A percentile compares a stretch with the other conserved stretches of the same genome.
Evolutionary conservation across 2,329 filamentous ascomycete species (phyloP).

Genomic region (Fusarium sp.): DNA sequence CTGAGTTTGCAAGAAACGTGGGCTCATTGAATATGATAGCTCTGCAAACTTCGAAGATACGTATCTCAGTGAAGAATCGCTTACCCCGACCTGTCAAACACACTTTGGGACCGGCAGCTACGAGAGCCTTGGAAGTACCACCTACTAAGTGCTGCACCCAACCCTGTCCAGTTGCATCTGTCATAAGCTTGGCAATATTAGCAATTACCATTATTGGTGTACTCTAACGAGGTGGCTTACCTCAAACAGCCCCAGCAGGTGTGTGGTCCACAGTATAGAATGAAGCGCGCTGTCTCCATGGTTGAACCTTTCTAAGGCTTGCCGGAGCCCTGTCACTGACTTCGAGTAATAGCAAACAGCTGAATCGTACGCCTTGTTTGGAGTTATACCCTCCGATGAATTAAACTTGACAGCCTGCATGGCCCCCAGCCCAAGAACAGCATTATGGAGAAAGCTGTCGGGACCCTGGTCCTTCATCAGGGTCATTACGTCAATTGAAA

Average conservation of each 20-base stretch:
- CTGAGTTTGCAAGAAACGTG: slow-evolving; percentile 40
- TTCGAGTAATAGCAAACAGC: slow-evolving; percentile 45
- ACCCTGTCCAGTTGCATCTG: slow-evolving; percentile 46
- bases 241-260: slow-evolving; percentile 51
- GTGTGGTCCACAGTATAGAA: slow-evolving; percentile 49
- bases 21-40: slow-evolving; percentile 48
- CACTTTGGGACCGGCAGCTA: slow-evolving; percentile 44
- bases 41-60: slow-evolving; percentile 49
- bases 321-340: slow-evolving; percentile 41
- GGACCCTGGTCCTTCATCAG: slow-evolving; percentile 29
- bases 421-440: slow-evolving; percentile 48
- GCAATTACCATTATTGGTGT: background rate
- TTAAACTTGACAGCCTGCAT: slow-evolving; percentile 45
- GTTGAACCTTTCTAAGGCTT: slow-evolving; percentile 14
- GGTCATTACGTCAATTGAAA: slow-evolving; percentile 37
- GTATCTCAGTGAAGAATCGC: slow-evolving; percentile 48
- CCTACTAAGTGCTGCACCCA: slow-evolving; percentile 52
- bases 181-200: slow-evolving; percentile 45
- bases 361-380: background rate
- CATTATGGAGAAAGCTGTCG: slow-evolving; percentile 40
- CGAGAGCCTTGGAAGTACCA: slow-evolving; percentile 48
- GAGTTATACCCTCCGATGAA: background rate
- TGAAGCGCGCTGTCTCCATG: background rate
- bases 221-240: slow-evolving; percentile 22
- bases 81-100: slow-evolving; percentile 39